Base-by-base conservation (phyloP, 345 rosid genomes). In the Gossypium rotundifolium region DNA sequence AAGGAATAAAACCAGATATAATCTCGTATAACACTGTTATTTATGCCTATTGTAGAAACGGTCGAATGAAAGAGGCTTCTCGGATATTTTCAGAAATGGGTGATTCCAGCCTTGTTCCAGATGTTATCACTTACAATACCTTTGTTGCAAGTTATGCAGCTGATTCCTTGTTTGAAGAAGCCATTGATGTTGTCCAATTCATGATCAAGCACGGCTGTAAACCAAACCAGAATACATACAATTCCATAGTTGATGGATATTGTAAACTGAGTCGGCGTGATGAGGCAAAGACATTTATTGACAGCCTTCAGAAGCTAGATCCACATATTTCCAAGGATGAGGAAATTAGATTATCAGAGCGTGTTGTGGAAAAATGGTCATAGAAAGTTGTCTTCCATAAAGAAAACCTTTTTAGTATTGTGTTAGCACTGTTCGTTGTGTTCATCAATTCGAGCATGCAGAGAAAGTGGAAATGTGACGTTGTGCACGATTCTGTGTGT, bases 1-100 rank as follows among this genome's bases (percentile, higher is more conserved):
- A 90, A 70, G 98, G 96, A 42, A 71, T 91, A 46, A 91, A 88
- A 82, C 98, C 98, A n/a, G 98, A 95, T 81, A 81, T 78, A 66
- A 88, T 92, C 75, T 95, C 99, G 2, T 92, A 88, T 80, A 95
- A 95, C 80, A 95, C 98, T 18, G 93, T 93, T 38, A 95, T 95
- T 10, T 86, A 77, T 81, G 91, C 94, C 1, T 95, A 89, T 76
- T 95, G 98, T 79, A 86, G 93, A 82, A 95, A 95, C 65, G 89
- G 97, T 70, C 83, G 94, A 77, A 88, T 90, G 94, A 95, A 77
- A 75, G 98, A 95, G 77, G 97, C 99, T 52, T 91, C 93, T 0
- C 82, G 90, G 59, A 80, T 92, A 68, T 85, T 95, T 40, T 81
- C 91, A 13, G 94, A 92, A 82, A 87, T 95, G 92, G 81, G 76